Base-by-base conservation (phyloP, 225 moss, liverwort and hornwort species). In the Bryum argenteum region DNA sequence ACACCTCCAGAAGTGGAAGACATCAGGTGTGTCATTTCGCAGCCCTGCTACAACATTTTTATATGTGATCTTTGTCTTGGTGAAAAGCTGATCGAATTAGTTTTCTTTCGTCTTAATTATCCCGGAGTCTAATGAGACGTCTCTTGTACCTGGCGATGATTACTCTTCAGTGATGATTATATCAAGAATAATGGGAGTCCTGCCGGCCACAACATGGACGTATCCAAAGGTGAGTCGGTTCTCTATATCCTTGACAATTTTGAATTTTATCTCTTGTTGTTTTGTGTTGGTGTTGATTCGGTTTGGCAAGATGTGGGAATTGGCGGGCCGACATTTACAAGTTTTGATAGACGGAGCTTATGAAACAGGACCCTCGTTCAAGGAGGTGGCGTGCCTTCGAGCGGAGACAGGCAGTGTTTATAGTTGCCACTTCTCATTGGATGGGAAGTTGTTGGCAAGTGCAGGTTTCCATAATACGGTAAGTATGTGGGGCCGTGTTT, bases 401-500 rank as follows among this genome's bases (percentile, higher is more conserved):
- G 98, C 94, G 65, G 94, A 94, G 75, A 91, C 87, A 73, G 90
- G 89, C 77, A 98, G 94, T 83, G 98, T 98, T 79, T 94, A 92
- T 57, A 91, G 98, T 77, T 94, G 94, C 57, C 98, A 98, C 73
- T 98, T 98, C 65, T 98, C 98, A 37, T 94, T 94, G 15, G 94
- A 98, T 55, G 98, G 98, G 71, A 98, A 94, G 79, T 66, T 98
- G 75, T 74, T 98, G 80, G 98, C 98, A 57, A 98, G 98, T 79
- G 98, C 98, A 63, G 98, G 98, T 55, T 94, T 94, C 21, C 94
- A 98, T 65, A 98, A 98, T 76, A 94, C 84, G 92, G 98, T 98
- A 56, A 62, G 61, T 17, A 13, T 52, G 21, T 18, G n/a, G 6
- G 55, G 28, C 10, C 11, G 47, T 51, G 3, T 33, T 41, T 21